Base-by-base conservation (phyloP, 2,329 filamentous ascomycete genomes). In the Trichoderma polysporum region DNA sequence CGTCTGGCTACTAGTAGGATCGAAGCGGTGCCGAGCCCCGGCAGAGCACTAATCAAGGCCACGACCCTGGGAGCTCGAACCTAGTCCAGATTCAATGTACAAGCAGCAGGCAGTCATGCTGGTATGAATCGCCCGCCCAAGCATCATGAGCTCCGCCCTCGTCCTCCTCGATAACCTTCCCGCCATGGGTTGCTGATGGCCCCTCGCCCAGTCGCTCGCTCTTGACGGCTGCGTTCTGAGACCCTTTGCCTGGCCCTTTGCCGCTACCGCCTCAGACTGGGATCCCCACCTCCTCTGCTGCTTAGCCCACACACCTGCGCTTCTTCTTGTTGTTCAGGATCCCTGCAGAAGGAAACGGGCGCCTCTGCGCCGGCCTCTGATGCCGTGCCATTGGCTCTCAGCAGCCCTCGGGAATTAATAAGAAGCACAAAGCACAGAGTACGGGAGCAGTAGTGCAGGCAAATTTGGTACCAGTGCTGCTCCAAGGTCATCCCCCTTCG, bases 331-430 rank as follows among this genome's bases (percentile, higher is more conserved):
- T 70, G 62, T 63, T 67, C 63, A 61, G 54, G 70, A 73, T 72
- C 72, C 72, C 71, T 73, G 72, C 66, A 67, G 66, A 31, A 69
- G 62, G 64, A 56, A 68, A 68, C 67, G 67, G 64, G 67, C 62
- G 49, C 60, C 60, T 63, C 60, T 63, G 60, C 25, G 50, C 60
- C 60, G 50, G 60, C 27, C 39, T 56, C 50, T 64, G 60, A 47
- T 47, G 50, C 49, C 37, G 50, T 15, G 60, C 69, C 67, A 71
- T 71, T 71, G 70, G 68, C 58, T 60, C 47, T 57, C 41, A 45
- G 67, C 58, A 57, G 39, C 27, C 50, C 58, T 66, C 49, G 62
- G 53, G 49, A 58, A 57, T 54, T 64, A 62, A 52, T 52, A 52
- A 41, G 29, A 45, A 47, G 37, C 56, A 59, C 56, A 47, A 35